Conservation (phyloP, 139 green algal species). For the Tetradesmus obliquus region DNA sequence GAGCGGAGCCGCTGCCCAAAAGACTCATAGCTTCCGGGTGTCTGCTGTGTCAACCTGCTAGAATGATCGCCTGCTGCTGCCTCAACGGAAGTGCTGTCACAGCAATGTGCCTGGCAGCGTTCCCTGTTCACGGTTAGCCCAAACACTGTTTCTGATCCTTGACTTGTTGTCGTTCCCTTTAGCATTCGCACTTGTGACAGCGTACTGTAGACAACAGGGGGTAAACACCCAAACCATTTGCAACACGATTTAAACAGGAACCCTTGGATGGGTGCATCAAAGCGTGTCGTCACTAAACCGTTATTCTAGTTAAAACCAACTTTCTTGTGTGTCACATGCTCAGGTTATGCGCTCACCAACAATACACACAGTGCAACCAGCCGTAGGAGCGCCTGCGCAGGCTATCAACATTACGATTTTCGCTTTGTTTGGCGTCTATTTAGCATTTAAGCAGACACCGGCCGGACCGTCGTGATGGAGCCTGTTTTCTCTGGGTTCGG, state of each 20-base stretch:
- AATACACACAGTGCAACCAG: neutral
- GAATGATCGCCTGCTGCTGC: neutral
- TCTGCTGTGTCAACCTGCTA: neutral
- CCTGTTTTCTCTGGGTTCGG: neutral
- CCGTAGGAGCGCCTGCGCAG: neutral
- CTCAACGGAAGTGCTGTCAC: neutral
- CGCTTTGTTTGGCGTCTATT: neutral
- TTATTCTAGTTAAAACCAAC: too few relatives aligned
- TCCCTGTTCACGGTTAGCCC: neutral
- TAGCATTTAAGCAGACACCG: neutral
- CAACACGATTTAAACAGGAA: neutral
- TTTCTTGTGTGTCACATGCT: too few relatives aligned
- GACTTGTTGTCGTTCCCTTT: neutral
- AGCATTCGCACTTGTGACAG: neutral
- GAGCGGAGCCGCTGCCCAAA: conserved; percentile 24
- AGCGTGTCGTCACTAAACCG: too few relatives aligned
- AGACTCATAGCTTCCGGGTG: conserved; percentile 22
- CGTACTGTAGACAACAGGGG: neutral
- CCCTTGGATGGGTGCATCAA: neutral
- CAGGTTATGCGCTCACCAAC: neutral
- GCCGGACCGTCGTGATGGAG: neutral
- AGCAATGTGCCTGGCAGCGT: neutral
- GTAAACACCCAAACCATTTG: neutral
- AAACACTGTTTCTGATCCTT: neutral
- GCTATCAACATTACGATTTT: neutral